Conservation (phyloP, 257 asterid genomes). For the Solanum lycopersicoides region DNA sequence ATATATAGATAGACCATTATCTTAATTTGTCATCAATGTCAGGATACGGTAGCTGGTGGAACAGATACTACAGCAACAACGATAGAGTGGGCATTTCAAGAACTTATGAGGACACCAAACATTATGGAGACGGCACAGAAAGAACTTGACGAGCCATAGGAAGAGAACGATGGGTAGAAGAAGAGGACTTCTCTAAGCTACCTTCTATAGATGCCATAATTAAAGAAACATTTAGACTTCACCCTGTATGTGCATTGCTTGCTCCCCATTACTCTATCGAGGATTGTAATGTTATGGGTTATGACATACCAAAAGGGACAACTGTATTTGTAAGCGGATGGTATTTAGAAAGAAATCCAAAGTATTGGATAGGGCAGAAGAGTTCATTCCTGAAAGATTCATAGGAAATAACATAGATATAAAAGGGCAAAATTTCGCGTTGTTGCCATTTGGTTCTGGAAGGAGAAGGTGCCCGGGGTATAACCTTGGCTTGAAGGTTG, state of each 20-base stretch:
- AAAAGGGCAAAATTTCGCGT: neutral
- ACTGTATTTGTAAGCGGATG: neutral
- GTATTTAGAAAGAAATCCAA: neutral
- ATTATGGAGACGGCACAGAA: neutral
- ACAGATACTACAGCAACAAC: neutral
- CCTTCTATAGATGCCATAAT: neutral
- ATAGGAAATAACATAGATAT: neutral
- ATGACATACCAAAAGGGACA: neutral
- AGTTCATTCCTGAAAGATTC: neutral
- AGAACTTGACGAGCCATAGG: neutral
- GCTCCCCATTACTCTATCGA: neutral
- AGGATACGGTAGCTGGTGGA: neutral
- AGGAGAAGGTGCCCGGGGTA: neutral
- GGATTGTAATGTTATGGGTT: neutral
- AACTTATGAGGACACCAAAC: neutral
- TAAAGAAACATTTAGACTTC: neutral
- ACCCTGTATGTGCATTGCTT: neutral
- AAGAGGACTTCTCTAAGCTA: neutral
- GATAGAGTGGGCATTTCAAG: neutral
- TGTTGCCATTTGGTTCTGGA: neutral
- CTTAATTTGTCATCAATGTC: neutral
- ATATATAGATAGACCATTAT: too few relatives aligned
- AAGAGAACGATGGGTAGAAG: neutral
- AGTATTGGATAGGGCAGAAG: neutral
- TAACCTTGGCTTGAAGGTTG: neutral